These are phyloP conservation scores for Epicoccum sorghinum DNA, from an alignment of 2,329 filamentous ascomycete genomes.

Conservation along the genomic window DNA sequence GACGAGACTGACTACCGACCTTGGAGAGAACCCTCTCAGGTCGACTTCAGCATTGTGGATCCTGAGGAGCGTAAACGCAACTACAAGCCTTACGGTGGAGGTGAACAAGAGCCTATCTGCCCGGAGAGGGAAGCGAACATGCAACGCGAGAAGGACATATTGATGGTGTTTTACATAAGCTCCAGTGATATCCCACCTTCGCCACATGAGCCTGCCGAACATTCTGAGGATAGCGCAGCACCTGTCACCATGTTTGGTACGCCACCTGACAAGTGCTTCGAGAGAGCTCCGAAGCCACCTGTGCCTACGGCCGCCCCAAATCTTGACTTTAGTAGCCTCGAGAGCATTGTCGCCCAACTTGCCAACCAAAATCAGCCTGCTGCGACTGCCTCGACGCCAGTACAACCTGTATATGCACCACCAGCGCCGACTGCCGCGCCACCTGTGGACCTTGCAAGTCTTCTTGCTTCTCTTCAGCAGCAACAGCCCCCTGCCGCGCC, in stretches of 20 bases:
- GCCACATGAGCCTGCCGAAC: conserved; percentile 53
- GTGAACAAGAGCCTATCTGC: conserved; percentile 46
- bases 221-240: conserved; percentile 26
- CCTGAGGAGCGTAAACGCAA: conserved; percentile 51
- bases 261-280: conserved; percentile 36
- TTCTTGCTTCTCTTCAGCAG: conserved; percentile 37
- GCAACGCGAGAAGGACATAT: conserved; percentile 52
- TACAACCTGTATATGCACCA: conserved; percentile 27
- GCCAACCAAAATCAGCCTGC: conserved; percentile 21
- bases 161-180: conserved; percentile 55
- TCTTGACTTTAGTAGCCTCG: conserved; percentile 33
- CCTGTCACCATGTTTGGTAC: conserved; percentile 46
- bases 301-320: conserved; percentile 17
- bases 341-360: conserved; percentile 39
- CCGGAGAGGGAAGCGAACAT: conserved; percentile 53
- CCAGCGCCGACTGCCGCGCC: conserved; percentile 24
- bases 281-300: conserved; percentile 29
- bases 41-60: conserved; percentile 53
- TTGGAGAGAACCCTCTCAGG: conserved; percentile 41
- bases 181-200: conserved; percentile 54
- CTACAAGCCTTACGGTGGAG: conserved; percentile 55
- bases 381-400: conserved; percentile 18
- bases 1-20: conserved; percentile 44
- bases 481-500: conserved; percentile 15
- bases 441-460: conserved; percentile 30